Evolutionary conservation across 768 basidiomycete genomes (phyloP).

Genomic region (Russula sp.): DNA sequence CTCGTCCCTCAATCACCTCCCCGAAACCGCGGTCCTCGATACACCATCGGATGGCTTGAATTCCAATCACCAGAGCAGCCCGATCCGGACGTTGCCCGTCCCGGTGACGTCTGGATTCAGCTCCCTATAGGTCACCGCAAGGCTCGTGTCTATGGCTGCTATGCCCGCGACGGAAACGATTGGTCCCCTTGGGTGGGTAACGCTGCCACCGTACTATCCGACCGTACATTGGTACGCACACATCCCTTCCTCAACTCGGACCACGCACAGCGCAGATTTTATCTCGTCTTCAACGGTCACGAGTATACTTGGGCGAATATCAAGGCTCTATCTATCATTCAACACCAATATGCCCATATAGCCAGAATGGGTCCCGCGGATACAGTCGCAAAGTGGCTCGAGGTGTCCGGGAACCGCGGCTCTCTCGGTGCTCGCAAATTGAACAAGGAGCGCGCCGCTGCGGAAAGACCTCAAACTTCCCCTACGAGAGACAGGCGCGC

Average conservation of each 20-base stretch:
- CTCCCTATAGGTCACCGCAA: conserved; percentile 25
- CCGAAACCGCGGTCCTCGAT: conserved; percentile 20
- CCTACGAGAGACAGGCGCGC: background rate
- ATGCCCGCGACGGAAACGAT: conserved; percentile 15
- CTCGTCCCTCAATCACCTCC: conserved; percentile 11
- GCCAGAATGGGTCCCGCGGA: conserved; percentile 18
- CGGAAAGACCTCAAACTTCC: background rate
- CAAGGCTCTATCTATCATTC: conserved; percentile 18
- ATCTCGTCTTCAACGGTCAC: conserved; percentile 19
- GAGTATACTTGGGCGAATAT: conserved; percentile 22
- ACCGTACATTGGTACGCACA: conserved; percentile 8
- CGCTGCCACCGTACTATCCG: background rate
- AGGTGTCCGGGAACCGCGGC: conserved; percentile 11
- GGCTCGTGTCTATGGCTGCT: conserved; percentile 25
- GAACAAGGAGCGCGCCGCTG: background rate
- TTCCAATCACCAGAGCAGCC: conserved; percentile 25
- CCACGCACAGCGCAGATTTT: conserved; percentile 25
- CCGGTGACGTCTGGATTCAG: conserved; percentile 26
- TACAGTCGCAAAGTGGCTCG: conserved; percentile 24
- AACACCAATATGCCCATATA: background rate
- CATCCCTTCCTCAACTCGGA: conserved; percentile 23
- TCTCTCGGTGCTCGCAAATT: conserved; percentile 1
- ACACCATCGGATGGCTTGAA: conserved; percentile 23
- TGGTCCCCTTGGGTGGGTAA: conserved; percentile 26
- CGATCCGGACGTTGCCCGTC: conserved; percentile 24